phyloP scores from a whole-genome alignment of 2,329 filamentous ascomycete genomes.

The Ceratocystis ficicola region DNA sequence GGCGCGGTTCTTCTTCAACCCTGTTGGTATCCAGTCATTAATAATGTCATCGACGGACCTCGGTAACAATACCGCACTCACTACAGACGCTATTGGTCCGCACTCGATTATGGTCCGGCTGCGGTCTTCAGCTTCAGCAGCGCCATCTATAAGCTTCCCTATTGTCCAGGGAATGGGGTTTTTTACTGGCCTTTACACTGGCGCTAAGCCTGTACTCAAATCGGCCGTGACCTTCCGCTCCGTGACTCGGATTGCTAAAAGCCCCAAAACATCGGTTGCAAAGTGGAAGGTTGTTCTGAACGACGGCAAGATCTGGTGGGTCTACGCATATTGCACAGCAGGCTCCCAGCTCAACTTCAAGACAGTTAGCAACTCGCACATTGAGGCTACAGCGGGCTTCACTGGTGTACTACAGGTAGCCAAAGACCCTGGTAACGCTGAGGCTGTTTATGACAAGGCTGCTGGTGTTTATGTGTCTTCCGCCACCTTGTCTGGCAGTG shows the following conservation, averaged over 20 bases:
- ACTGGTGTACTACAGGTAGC: constrained; percentile 70
- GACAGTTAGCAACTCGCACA: constrained; percentile 51
- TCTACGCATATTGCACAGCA: constrained; percentile 57
- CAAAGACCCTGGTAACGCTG: constrained; percentile 54
- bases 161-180: constrained; percentile 84
- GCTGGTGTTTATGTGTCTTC: constrained; percentile 61
- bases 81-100: constrained; percentile 42
- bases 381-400: constrained; percentile 56
- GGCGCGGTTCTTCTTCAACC: constrained; percentile 63
- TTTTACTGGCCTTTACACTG: constrained; percentile 63
- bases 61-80: constrained; percentile 42
- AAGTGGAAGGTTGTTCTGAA: constrained; percentile 67
- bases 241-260: constrained; percentile 45
- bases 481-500: constrained; percentile 51
- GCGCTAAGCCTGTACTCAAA: constrained; percentile 59
- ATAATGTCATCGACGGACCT: constrained; percentile 70
- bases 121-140: constrained; percentile 38
- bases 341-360: constrained; percentile 54
- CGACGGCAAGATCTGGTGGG: constrained; percentile 62
- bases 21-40: constrained; percentile 68
- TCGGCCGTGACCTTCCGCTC: constrained; percentile 62
- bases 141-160: constrained; percentile 60
- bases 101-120: constrained; percentile 59
- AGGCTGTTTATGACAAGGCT: constrained; percentile 60
- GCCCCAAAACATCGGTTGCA: constrained; percentile 50